phyloP scores from a whole-genome alignment of 345 rosid genomes.

The Euphorbia lathyris region DNA sequence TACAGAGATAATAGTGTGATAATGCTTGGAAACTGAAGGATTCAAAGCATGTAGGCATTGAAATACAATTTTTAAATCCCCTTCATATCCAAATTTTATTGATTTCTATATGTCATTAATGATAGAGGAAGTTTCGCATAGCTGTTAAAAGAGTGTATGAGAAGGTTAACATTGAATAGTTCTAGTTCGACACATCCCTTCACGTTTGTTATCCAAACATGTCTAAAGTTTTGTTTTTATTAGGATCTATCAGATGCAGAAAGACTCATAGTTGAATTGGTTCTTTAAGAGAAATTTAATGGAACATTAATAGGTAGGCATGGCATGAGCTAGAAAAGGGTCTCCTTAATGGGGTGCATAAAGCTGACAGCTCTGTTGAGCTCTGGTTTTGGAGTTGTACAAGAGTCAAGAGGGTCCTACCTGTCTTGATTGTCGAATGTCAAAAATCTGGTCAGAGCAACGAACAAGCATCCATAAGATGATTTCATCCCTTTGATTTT shows the following conservation, averaged over 20 bases:
- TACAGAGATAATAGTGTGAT: neutral
- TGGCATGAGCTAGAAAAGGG: conserved; percentile 15
- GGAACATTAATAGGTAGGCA: conserved; percentile 27
- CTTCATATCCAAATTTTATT: neutral
- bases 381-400: conserved; percentile 11
- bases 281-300: conserved; percentile 10
- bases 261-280: neutral
- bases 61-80: neutral
- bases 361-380: conserved; percentile 30
- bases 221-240: neutral
- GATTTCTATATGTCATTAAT: neutral
- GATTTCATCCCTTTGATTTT: neutral
- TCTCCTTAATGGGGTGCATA: conserved; percentile 19
- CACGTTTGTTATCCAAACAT: conserved; percentile 7
- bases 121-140: neutral
- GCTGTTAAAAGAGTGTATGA: conserved; percentile 4
- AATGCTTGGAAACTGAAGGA: conserved; percentile 26
- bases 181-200: neutral
- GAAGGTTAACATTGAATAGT: neutral
- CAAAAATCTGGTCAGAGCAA: conserved; percentile 15
- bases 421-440: conserved; percentile 17
- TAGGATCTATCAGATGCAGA: no score
- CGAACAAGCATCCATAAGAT: conserved; percentile 7
- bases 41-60: conserved; percentile 13
- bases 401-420: conserved; percentile 18